These are phyloP conservation scores for Citrus hindsii DNA, from an alignment of 345 rosid species.

Conservation along the genomic window DNA sequence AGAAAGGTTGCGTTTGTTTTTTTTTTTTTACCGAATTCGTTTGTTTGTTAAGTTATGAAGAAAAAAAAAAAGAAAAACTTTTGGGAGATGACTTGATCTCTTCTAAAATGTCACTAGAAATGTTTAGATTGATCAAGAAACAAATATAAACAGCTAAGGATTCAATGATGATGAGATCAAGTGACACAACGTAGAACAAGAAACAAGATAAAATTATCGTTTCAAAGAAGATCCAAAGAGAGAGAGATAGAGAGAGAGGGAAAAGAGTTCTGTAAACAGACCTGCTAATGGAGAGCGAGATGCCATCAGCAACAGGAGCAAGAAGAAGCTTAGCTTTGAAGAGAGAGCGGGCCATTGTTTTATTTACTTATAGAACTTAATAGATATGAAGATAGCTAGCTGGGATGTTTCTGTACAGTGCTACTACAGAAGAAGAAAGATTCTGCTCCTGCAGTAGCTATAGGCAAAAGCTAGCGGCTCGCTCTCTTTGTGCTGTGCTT, in stretches of 20 bases:
- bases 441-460: slow-evolving; percentile 13
- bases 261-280: neutral
- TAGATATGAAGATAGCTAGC: neutral
- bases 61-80: too few species aligned
- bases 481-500: neutral
- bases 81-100: too few species aligned
- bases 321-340: slow-evolving; percentile 24
- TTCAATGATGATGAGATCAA: too few species aligned
- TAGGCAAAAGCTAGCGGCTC: neutral
- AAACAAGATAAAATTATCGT: neutral
- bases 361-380: neutral
- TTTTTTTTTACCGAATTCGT: too few species aligned
- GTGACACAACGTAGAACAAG: too few species aligned
- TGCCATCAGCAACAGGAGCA: slow-evolving; percentile 17
- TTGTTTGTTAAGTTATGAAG: too few species aligned
- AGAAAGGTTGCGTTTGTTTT: too few species aligned
- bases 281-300: slow-evolving; percentile 27
- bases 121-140: too few species aligned
- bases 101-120: too few species aligned
- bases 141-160: too few species aligned
- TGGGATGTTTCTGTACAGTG: neutral
- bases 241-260: neutral
- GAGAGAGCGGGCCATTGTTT: slow-evolving; percentile 36
- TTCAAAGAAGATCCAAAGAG: neutral
- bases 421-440: slow-evolving; percentile 20